Evolutionary conservation across 1,284 basidiomycete species (phyloP), one percentile per base, ranked within the genome.

Genomic region (Fereydounia khargensis): DNA sequence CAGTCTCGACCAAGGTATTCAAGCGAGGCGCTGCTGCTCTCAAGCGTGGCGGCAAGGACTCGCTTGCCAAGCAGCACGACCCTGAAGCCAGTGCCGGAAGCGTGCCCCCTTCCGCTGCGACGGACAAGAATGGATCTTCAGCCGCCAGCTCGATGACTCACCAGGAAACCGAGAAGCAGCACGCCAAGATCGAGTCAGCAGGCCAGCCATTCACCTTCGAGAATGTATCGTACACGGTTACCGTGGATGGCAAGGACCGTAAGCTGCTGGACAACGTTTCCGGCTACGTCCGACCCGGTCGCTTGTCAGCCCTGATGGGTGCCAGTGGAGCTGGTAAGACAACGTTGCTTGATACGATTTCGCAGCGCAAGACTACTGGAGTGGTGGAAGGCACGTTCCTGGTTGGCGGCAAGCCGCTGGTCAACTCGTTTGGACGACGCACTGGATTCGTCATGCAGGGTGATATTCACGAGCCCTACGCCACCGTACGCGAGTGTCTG

Each of bases 401-500:
- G 39, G 85, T 94, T 59, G 86, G 89, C 55, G 90, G 89, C 0
- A 81, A 83, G 33, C 77, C 80, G 6, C 80, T 87, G 25, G 86
- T 87, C 2, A 62, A 77, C 10, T 86, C 87, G 57, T 92, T 91
- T 81, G 84, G 85, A 66, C 78, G 82, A 46, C 79, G 80, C 33
- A 82, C 81, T 31, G 82, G 79, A 32, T 72, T 65, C 34, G 87
- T 86, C 27, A 86, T 90, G 70, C 89, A 91, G 77, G 85, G 86
- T 82, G 89, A 92, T 66, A 61, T 73, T 22, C 90, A 92, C 74
- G 88, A 90, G 76, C 86, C 83, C 53, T 89, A 87, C 10, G 84
- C 89, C 6, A 82, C 86, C 7, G 89, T 94, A 6, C 82, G 88
- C 21, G 90, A 95, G 70, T 87, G 90, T 0, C 78, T 95, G 0